These are phyloP conservation scores for Candida pseudoviswanathii DNA, from an alignment of 1,139 yeast species.

Conservation along the genomic window DNA sequence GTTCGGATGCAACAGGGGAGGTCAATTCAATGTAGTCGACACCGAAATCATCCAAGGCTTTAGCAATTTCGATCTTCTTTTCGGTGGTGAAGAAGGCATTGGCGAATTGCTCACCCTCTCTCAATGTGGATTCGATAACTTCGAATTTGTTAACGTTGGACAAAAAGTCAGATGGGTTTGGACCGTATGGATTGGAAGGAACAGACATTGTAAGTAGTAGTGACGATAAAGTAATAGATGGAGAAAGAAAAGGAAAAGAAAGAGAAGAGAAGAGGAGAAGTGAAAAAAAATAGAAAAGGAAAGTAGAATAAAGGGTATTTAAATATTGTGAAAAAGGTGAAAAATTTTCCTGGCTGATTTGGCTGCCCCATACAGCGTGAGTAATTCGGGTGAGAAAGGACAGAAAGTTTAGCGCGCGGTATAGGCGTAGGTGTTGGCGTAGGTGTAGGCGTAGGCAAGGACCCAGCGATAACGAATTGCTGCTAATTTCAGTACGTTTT, in stretches of 20 bases:
- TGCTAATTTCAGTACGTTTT: background rate
- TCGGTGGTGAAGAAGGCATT: slow-evolving; percentile 94
- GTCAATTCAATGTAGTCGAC: slow-evolving; percentile 97
- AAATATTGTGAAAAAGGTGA: slow-evolving; percentile 1
- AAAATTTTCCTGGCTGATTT: slow-evolving; percentile 4
- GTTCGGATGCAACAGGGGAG: slow-evolving; percentile 97
- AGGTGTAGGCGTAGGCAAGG: background rate
- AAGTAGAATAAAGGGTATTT: background rate
- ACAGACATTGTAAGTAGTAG: slow-evolving; percentile 3
- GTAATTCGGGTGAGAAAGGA: background rate
- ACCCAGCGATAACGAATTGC: slow-evolving; percentile 3
- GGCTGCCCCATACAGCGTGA: background rate
- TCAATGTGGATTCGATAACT: slow-evolving; percentile 90
- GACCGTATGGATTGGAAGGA: slow-evolving; percentile 80
- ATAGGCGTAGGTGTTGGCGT: background rate
- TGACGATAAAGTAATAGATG: background rate
- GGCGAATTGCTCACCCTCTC: slow-evolving; percentile 99
- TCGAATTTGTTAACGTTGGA: slow-evolving; percentile 90
- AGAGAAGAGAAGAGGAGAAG: background rate
- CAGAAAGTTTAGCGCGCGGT: slow-evolving; percentile 1
- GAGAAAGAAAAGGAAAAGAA: background rate
- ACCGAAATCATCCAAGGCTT: slow-evolving; percentile 96
- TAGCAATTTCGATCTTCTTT: slow-evolving; percentile 96
- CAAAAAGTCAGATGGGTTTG: slow-evolving; percentile 88
- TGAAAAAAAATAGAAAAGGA: background rate